phyloP scores from a whole-genome alignment of 176 grass and related monocot species.

The Thinopyrum elongatum region DNA sequence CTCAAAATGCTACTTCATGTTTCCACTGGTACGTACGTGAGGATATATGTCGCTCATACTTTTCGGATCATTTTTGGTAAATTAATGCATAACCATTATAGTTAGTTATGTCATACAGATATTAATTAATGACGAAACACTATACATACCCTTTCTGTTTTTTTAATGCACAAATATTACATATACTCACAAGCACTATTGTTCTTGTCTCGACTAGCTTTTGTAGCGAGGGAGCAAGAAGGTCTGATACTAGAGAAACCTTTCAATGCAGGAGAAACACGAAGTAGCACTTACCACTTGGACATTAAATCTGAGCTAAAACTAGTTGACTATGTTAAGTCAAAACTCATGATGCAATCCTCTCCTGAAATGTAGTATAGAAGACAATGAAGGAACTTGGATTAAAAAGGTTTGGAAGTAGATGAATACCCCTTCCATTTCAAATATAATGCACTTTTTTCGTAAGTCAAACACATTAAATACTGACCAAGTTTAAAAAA shows the following conservation, averaged over 20 bases:
- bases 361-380: not conserved
- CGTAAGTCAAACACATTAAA: too few species aligned
- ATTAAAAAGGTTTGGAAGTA: not conserved
- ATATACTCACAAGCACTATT: too few species aligned
- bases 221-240: conserved; percentile 41
- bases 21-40: conserved; percentile 41
- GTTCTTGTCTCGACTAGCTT: conserved; percentile 1
- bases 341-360: not conserved
- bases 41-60: too few species aligned
- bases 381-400: not conserved
- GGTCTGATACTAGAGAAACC: conserved; percentile 52
- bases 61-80: not conserved
- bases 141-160: too few species aligned
- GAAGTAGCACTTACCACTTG: conserved; percentile 27
- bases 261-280: conserved; percentile 27
- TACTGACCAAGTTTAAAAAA: too few species aligned
- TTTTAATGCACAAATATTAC: too few species aligned
- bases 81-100: not conserved
- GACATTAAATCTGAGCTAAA: conserved; percentile 47
- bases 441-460: too few species aligned
- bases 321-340: conserved; percentile 45
- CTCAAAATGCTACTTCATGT: conserved; percentile 61
- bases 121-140: too few species aligned
- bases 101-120: too few species aligned
- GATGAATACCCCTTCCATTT: too few species aligned